These are phyloP conservation scores for Citrus trifoliata DNA, from an alignment of 345 rosid species.

Conservation along the genomic window DNA sequence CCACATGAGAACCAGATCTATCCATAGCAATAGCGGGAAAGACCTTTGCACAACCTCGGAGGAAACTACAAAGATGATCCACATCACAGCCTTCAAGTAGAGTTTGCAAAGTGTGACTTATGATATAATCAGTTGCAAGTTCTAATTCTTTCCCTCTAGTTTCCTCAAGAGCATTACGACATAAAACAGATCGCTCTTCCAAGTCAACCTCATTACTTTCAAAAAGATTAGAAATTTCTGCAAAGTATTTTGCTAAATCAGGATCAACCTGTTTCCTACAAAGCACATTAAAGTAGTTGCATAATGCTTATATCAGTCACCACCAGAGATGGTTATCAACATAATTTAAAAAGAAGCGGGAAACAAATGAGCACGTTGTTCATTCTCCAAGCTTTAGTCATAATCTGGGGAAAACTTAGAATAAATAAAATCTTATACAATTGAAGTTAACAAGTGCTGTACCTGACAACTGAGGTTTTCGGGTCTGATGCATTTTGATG, in stretches of 20 bases:
- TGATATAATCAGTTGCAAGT: slow-evolving; percentile 84
- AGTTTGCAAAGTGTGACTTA: slow-evolving; percentile 79
- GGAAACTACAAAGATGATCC: slow-evolving; percentile 79
- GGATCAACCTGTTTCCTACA: slow-evolving; percentile 89
- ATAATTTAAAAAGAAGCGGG: neutral
- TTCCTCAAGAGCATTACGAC: slow-evolving; percentile 85
- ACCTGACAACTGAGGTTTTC: slow-evolving; percentile 59
- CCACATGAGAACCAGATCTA: slow-evolving; percentile 94
- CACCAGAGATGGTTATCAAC: neutral
- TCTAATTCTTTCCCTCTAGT: slow-evolving; percentile 79
- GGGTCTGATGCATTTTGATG: slow-evolving; percentile 40
- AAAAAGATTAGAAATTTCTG: slow-evolving; percentile 76
- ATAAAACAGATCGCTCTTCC: slow-evolving; percentile 69
- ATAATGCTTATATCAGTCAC: neutral
- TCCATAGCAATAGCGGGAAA: slow-evolving; percentile 91
- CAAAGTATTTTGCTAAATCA: slow-evolving; percentile 68
- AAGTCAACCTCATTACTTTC: slow-evolving; percentile 71
- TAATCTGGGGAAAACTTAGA: neutral
- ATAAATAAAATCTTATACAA: neutral
- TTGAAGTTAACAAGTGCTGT: slow-evolving; percentile 5
- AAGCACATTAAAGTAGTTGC: slow-evolving; percentile 9
- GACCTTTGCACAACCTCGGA: slow-evolving; percentile 50
- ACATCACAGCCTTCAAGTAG: slow-evolving; percentile 84
- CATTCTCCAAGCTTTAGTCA: neutral
- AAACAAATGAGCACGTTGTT: neutral